Conservation (phyloP, 2,329 filamentous ascomycete species). For the Aspergillus sp. region DNA sequence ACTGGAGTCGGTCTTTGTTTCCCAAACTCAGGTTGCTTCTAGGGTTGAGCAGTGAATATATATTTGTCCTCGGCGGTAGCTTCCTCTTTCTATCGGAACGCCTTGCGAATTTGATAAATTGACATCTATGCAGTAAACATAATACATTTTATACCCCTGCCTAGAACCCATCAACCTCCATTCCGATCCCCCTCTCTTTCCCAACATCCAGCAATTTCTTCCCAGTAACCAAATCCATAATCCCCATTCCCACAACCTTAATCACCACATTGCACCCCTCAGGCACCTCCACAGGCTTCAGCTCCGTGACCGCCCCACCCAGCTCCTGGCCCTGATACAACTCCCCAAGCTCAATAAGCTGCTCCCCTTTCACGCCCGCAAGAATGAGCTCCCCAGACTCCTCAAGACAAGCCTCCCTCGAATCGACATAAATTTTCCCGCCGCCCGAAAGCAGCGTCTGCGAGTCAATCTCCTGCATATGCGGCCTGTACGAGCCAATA, state of each 20-base stretch:
- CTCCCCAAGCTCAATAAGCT: constrained; percentile 47
- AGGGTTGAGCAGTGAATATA: too few relatives aligned
- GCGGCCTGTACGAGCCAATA: constrained; percentile 56
- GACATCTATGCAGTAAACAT: too few relatives aligned
- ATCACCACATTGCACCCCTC: constrained; percentile 46
- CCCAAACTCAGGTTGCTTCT: too few relatives aligned
- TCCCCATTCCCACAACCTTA: constrained; percentile 53
- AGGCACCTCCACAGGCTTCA: constrained; percentile 22
- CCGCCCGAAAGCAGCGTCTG: constrained; percentile 54
- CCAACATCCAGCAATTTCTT: constrained; percentile 42
- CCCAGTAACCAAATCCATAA: constrained; percentile 52
- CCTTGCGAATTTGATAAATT: too few relatives aligned
- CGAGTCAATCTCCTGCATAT: constrained; percentile 53
- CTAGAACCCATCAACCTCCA: constrained; percentile 39
- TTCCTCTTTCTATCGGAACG: too few relatives aligned
- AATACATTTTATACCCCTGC: too few relatives aligned
- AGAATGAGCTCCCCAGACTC: constrained; percentile 50
- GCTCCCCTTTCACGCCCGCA: constrained; percentile 35
- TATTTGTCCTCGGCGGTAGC: too few relatives aligned
- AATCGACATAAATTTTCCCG: constrained; percentile 68
- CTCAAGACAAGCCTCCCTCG: constrained; percentile 43
- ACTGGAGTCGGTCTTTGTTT: too few relatives aligned
- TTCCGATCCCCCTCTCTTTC: constrained; percentile 30
- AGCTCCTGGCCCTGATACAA: constrained; percentile 25
- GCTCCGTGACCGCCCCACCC: constrained; percentile 7